Evolutionary conservation across 2,329 filamentous ascomycete species (phyloP).

Genomic region (Hypoxylon sp.): DNA sequence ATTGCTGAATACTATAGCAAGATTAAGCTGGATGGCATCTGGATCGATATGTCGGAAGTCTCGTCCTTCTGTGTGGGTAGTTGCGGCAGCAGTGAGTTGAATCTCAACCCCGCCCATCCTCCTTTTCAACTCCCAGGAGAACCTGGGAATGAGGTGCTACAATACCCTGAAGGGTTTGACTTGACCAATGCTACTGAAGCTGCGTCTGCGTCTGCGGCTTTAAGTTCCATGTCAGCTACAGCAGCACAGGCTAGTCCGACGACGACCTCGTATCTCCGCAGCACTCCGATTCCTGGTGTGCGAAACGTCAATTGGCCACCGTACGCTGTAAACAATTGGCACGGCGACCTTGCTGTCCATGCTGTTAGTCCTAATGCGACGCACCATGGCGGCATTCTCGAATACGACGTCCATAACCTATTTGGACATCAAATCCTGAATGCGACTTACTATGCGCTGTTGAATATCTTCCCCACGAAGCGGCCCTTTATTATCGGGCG

Average conservation of each 20-base stretch:
- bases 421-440: constrained; percentile 82
- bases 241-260: constrained; percentile 52
- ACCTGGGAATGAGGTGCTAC: constrained; percentile 69
- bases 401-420: constrained; percentile 89
- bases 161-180: constrained; percentile 79
- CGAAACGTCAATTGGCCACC: constrained; percentile 81
- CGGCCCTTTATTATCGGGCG: constrained; percentile 89
- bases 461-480: constrained; percentile 74
- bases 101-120: constrained; percentile 78
- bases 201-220: constrained; percentile 68
- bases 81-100: constrained; percentile 76
- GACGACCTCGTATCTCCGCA: constrained; percentile 67
- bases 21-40: constrained; percentile 67
- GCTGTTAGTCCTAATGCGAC: constrained; percentile 84
- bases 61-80: constrained; percentile 78
- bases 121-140: constrained; percentile 77
- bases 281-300: constrained; percentile 72
- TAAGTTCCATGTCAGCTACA: constrained; percentile 56
- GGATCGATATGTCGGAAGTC: constrained; percentile 73
- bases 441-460: constrained; percentile 80
- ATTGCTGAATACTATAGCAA: constrained; percentile 70
- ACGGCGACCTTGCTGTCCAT: constrained; percentile 80
- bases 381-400: constrained; percentile 77
- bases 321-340: constrained; percentile 81
- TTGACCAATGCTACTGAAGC: constrained; percentile 78